phyloP scores from a whole-genome alignment of 2,329 filamentous ascomycete genomes.

The Ophiognomonia clavigignenti-juglandacearum region DNA sequence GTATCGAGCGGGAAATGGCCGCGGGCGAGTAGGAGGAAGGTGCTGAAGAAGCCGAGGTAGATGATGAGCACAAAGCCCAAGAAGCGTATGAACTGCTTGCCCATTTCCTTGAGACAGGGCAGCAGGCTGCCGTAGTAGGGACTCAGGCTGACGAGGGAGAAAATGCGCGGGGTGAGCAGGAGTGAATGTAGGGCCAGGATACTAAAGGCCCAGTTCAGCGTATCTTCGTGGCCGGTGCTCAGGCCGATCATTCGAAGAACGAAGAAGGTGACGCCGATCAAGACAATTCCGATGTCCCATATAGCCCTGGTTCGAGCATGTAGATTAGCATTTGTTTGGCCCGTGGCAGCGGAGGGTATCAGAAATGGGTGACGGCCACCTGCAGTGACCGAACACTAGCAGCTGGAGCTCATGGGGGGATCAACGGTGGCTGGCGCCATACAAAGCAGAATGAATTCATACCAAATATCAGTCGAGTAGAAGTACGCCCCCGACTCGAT shows the following conservation, averaged over 20 bases:
- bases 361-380: too few species aligned
- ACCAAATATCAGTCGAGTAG: slow-evolving; percentile 12
- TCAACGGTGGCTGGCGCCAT: too few species aligned
- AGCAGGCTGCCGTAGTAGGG: slow-evolving; percentile 9
- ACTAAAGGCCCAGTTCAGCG: slow-evolving; percentile 7
- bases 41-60: slow-evolving; percentile 11
- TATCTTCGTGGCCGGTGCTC: background rate
- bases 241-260: slow-evolving; percentile 10
- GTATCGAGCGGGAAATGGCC: slow-evolving; percentile 6
- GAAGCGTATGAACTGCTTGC: slow-evolving; percentile 13
- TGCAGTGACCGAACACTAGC: too few species aligned
- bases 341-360: too few species aligned
- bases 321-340: too few species aligned
- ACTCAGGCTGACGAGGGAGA: slow-evolving; percentile 8
- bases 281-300: slow-evolving; percentile 9
- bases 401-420: too few species aligned
- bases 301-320: slow-evolving; percentile 1
- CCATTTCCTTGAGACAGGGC: slow-evolving; percentile 12
- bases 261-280: slow-evolving; percentile 42
- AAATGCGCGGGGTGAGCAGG: slow-evolving; percentile 6
- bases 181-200: slow-evolving; percentile 10
- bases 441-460: background rate
- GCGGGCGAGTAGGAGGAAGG: slow-evolving; percentile 6
- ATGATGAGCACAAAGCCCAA: slow-evolving; percentile 10
- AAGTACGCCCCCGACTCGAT: slow-evolving; percentile 9